These are phyloP conservation scores for Fusarium redolens DNA, from an alignment of 2,329 filamentous ascomycete species.

Conservation along the genomic window DNA sequence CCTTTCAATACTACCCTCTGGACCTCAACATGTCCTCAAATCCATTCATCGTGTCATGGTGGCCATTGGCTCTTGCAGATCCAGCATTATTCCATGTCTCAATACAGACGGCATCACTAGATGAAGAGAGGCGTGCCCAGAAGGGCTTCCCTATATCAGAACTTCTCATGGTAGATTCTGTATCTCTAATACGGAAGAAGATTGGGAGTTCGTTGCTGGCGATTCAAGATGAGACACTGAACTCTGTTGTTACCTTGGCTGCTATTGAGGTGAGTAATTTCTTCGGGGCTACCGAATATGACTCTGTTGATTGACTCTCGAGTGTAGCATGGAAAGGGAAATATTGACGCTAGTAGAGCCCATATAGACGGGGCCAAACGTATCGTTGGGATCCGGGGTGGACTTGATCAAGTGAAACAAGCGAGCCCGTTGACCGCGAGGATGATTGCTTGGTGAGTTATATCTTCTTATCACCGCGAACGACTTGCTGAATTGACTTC, in stretches of 20 bases:
- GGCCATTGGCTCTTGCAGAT: conserved; percentile 66
- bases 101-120: conserved; percentile 67
- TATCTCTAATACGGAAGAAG: conserved; percentile 62
- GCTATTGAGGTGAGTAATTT: conserved; percentile 63
- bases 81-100: conserved; percentile 69
- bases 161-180: conserved; percentile 67
- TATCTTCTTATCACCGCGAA: not conserved
- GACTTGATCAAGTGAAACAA: conserved; percentile 59
- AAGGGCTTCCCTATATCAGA: conserved; percentile 66
- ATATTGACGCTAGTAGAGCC: conserved; percentile 56
- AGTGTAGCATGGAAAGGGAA: conserved; percentile 64
- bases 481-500: not conserved
- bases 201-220: conserved; percentile 59
- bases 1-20: conserved; percentile 70
- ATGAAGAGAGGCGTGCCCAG: conserved; percentile 63
- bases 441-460: conserved; percentile 64
- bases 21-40: conserved; percentile 65
- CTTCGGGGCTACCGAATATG: fast-evolving
- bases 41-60: conserved; percentile 69
- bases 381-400: conserved; percentile 62
- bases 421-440: conserved; percentile 65
- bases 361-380: conserved; percentile 63
- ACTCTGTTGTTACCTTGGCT: conserved; percentile 67
- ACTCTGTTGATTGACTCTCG: not conserved
- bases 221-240: conserved; percentile 65